Conservation (phyloP, 2,329 filamentous ascomycete species). For the Aspergillus chevalieri region DNA sequence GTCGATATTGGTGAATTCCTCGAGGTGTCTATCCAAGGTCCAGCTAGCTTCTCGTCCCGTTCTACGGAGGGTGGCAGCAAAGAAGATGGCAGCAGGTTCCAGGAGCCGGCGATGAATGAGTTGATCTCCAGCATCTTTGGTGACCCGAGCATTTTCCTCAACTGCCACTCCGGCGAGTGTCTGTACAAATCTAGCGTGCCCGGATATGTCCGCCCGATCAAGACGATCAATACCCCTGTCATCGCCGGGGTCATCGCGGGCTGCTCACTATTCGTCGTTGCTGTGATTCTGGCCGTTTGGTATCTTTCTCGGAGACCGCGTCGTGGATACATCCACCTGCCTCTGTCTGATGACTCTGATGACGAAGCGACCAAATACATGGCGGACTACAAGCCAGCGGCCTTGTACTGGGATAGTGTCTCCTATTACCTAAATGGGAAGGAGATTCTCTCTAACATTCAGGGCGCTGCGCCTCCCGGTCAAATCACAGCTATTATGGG, state of each 20-base stretch:
- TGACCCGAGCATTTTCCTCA: conserved; percentile 78
- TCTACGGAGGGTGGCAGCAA: conserved; percentile 52
- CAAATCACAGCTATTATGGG: conserved; percentile 98
- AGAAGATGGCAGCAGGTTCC: conserved; percentile 72
- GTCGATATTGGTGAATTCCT: conserved; percentile 91
- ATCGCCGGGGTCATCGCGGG: conserved; percentile 90
- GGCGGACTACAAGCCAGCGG: conserved; percentile 83
- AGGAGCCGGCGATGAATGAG: conserved; percentile 86
- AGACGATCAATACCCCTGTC: conserved; percentile 92
- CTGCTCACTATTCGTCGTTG: conserved; percentile 81
- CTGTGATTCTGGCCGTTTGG: conserved; percentile 75
- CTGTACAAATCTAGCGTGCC: conserved; percentile 88
- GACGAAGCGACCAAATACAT: conserved; percentile 83
- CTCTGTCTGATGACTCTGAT: conserved; percentile 75
- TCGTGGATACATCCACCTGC: conserved; percentile 63
- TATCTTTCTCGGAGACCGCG: conserved; percentile 71
- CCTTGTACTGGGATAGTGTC: conserved; percentile 81
- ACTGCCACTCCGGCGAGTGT: conserved; percentile 84
- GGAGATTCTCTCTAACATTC: conserved; percentile 71
- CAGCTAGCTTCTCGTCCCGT: conserved; percentile 72
- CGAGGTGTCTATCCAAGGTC: conserved; percentile 73
- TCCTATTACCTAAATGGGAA: conserved; percentile 83
- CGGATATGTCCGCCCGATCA: conserved; percentile 79
- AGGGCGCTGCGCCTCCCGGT: conserved; percentile 86
- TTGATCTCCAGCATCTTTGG: conserved; percentile 85